These are phyloP conservation scores for Albugo laibachii DNA, from an alignment of 352 stramenopile species.

Conservation along the genomic window DNA sequence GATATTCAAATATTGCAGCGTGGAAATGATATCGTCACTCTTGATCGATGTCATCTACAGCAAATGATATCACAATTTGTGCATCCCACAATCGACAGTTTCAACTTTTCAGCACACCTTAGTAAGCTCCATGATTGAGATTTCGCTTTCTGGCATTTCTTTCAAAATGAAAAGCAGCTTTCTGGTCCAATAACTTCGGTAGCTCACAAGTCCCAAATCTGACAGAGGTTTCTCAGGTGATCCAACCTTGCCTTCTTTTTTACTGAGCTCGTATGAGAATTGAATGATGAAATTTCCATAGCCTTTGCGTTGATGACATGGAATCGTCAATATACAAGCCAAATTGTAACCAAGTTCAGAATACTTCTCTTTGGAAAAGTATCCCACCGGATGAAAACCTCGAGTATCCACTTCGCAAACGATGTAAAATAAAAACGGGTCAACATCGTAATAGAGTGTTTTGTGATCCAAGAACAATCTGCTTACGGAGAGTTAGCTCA, in stretches of 20 bases:
- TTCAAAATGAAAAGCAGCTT: slow-evolving; percentile 86
- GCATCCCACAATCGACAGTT: not conserved
- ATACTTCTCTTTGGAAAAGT: slow-evolving; percentile 99
- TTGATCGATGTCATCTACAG: slow-evolving; percentile 75
- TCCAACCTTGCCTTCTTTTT: slow-evolving; percentile 93
- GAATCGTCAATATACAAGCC: slow-evolving; percentile 98
- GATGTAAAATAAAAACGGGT: slow-evolving; percentile 99
- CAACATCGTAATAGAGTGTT: slow-evolving; percentile 99
- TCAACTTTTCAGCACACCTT: slow-evolving; percentile 16
- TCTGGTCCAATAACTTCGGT: slow-evolving; percentile 97
- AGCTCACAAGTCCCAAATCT: slow-evolving; percentile 97
- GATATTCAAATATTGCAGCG: slow-evolving; percentile 95
- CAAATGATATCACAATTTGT: slow-evolving; percentile 1
- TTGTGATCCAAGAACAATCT: slow-evolving; percentile 98
- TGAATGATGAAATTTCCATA: slow-evolving; percentile 99
- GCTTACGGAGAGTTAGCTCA: not conserved
- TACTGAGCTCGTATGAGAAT: slow-evolving; percentile 98
- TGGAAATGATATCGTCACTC: slow-evolving; percentile 97
- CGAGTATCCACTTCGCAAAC: slow-evolving; percentile 87
- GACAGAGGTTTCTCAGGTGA: slow-evolving; percentile 98
- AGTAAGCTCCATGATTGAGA: slow-evolving; percentile 94
- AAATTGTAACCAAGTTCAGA: slow-evolving; percentile 98
- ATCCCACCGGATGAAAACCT: slow-evolving; percentile 91
- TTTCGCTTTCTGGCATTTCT: slow-evolving; percentile 51
- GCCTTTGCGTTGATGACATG: slow-evolving; percentile 95